phyloP scores from a whole-genome alignment of 2,329 filamentous ascomycete genomes.

The Aspergillus ibericus region DNA sequence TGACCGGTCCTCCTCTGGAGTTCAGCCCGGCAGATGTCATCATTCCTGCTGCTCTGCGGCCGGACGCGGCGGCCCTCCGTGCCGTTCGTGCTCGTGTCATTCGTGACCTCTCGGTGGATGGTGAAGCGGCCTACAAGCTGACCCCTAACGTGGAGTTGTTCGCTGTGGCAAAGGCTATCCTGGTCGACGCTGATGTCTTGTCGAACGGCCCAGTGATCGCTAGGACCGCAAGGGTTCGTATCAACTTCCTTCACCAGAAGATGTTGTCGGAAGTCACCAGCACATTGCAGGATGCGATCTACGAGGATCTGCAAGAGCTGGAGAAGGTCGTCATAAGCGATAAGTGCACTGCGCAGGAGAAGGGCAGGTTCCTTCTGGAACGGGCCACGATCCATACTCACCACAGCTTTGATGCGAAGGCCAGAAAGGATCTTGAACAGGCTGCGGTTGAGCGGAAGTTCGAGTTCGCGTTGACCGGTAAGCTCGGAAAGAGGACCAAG shows the following conservation, averaged over 20 bases:
- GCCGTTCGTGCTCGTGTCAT: constrained; percentile 62
- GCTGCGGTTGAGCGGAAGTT: constrained; percentile 70
- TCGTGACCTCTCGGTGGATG: constrained; percentile 73
- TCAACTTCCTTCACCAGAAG: constrained; percentile 72
- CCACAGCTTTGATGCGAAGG: constrained; percentile 76
- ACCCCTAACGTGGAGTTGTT: constrained; percentile 84
- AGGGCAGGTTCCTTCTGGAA: constrained; percentile 74
- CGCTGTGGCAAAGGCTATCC: constrained; percentile 66
- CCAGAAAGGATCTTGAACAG: constrained; percentile 66
- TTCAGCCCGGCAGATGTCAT: constrained; percentile 54
- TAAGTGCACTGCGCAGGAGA: constrained; percentile 47
- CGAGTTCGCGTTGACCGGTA: constrained; percentile 78
- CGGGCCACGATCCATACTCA: constrained; percentile 79
- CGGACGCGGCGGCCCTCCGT: constrained; percentile 44
- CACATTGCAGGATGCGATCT: constrained; percentile 61
- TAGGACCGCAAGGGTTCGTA: constrained; percentile 67
- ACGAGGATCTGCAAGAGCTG: constrained; percentile 56
- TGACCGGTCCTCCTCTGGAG: constrained; percentile 79
- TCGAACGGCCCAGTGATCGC: constrained; percentile 40
- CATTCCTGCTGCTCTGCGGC: constrained; percentile 44
- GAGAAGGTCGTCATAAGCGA: constrained; percentile 44
- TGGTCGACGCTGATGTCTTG: constrained; percentile 52
- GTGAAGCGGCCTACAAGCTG: constrained; percentile 79
- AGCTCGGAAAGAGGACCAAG: constrained; percentile 67
- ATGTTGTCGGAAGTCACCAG: constrained; percentile 64